A percentile compares a stretch with the other conserved stretches of the same genome.
Conservation (phyloP, 441 rosid species). For the Manihot esculenta region DNA sequence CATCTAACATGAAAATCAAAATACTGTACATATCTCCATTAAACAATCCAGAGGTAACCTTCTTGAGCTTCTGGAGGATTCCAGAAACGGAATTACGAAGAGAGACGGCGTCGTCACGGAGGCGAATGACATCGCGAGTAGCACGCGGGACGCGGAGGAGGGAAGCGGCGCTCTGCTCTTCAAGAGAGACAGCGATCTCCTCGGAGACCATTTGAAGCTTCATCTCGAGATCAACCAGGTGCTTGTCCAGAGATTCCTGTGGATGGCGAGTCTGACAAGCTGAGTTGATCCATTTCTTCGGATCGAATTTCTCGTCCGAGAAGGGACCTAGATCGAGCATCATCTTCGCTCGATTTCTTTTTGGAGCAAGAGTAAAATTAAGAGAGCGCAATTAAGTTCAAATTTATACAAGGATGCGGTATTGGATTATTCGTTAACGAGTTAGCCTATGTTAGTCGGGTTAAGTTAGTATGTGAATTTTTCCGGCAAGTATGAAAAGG, state of each 20-base stretch:
- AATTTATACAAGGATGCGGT: no score
- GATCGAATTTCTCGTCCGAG: constrained; percentile 93
- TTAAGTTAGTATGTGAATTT: no score
- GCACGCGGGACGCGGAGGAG: constrained; percentile 98
- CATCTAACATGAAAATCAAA: constrained; percentile 4
- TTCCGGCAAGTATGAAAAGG: no score
- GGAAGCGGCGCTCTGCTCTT: constrained; percentile 87
- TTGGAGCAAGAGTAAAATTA: no score
- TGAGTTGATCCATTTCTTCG: constrained; percentile 93
- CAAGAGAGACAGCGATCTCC: constrained; percentile 92
- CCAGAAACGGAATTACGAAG: constrained; percentile 77
- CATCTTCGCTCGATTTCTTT: constrained; percentile 27
- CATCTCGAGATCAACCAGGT: constrained; percentile 96
- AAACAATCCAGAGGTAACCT: constrained; percentile 39
- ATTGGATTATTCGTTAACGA: no score
- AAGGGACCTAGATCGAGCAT: constrained; percentile 95
- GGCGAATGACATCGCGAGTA: constrained; percentile 87
- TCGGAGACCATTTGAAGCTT: constrained; percentile 98
- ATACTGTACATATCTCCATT: constrained; percentile 9
- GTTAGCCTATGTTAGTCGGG: no score
- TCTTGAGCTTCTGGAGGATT: constrained; percentile 89
- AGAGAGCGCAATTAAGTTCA: no score
- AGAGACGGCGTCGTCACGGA: constrained; percentile 90
- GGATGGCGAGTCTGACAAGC: constrained; percentile 82
- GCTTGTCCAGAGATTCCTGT: constrained; percentile 84